Conservation (phyloP, 139 green algal genomes). For the Klebsormidium nitens region DNA sequence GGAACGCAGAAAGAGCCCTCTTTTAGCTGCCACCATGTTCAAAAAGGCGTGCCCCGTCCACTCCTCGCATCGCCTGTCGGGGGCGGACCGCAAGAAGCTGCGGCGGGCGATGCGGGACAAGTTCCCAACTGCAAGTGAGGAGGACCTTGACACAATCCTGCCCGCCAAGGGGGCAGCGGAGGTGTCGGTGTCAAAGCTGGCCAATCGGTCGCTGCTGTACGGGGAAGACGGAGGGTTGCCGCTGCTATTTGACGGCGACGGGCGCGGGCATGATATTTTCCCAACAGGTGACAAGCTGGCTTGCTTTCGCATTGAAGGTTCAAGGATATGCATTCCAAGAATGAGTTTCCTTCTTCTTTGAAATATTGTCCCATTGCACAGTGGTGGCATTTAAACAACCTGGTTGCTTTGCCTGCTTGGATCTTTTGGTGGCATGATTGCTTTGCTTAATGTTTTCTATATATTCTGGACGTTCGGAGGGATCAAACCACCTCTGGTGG, state of each 20-base stretch:
- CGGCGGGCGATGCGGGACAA: slow-evolving; percentile 16
- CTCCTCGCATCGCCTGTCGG: slow-evolving; percentile 27
- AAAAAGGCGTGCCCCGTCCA: slow-evolving; percentile 32
- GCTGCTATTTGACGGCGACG: slow-evolving; percentile 36
- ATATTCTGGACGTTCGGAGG: too few relatives aligned
- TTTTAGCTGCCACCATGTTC: slow-evolving; percentile 28
- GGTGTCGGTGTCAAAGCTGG: slow-evolving; percentile 21
- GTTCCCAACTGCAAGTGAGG: slow-evolving; percentile 16
- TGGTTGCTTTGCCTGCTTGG: too few relatives aligned
- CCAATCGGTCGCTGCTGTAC: slow-evolving; percentile 35
- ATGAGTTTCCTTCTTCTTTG: too few relatives aligned
- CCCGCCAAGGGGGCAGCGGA: slow-evolving; percentile 31
- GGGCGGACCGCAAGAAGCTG: slow-evolving; percentile 42
- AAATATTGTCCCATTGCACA: too few relatives aligned
- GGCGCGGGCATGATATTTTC: slow-evolving; percentile 16
- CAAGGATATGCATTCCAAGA: too few relatives aligned
- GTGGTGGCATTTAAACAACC: too few relatives aligned
- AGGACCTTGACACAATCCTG: slow-evolving; percentile 27
- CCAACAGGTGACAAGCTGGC: slow-evolving; percentile 16
- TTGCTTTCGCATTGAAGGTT: too few relatives aligned
- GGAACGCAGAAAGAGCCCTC: too few relatives aligned
- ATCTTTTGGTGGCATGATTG: too few relatives aligned
- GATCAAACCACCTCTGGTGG: too few relatives aligned
- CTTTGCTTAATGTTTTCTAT: too few relatives aligned
- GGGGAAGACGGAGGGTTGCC: slow-evolving; percentile 13